Evolutionary conservation across 1,284 basidiomycete genomes (phyloP).

Genomic region (Grifola frondosa): DNA sequence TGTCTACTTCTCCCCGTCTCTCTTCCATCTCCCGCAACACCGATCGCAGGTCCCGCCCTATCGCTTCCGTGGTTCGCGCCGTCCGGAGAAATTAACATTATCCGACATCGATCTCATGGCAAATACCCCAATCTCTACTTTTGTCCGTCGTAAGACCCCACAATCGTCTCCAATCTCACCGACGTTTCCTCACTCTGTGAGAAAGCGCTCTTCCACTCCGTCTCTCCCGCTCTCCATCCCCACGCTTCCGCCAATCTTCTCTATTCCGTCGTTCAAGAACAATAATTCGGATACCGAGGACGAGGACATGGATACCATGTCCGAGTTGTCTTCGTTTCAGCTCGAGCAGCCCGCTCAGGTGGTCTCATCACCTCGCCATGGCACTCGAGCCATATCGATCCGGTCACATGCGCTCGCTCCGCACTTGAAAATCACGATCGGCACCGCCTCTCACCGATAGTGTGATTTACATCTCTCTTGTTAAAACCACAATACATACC

Average conservation of each 20-base stretch:
- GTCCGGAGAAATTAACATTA: constrained; percentile 29
- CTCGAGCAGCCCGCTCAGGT: constrained; percentile 14
- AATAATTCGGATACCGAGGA: constrained; percentile 32
- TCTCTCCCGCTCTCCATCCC: constrained; percentile 59
- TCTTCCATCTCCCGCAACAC: constrained; percentile 32
- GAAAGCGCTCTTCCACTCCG: constrained; percentile 31
- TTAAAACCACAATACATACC: no score
- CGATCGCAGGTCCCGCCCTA: constrained; percentile 22
- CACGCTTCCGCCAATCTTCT: constrained; percentile 45
- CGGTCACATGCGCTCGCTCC: constrained; percentile 16
- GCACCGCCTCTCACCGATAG: constrained; percentile 19
- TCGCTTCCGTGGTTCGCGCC: constrained; percentile 18
- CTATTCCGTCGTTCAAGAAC: constrained; percentile 20
- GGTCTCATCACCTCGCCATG: constrained; percentile 13
- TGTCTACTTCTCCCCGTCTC: constrained; percentile 47
- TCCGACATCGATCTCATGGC: constrained; percentile 39
- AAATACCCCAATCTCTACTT: constrained; percentile 71
- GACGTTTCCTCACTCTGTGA: constrained; percentile 48
- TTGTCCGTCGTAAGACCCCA: constrained; percentile 74
- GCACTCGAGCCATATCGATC: constrained; percentile 23
- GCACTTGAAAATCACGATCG: constrained; percentile 16
- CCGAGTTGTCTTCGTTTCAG: constrained; percentile 18
- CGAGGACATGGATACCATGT: constrained; percentile 27
- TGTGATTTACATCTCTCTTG: constrained; percentile 12
- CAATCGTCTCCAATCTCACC: constrained; percentile 68